Evolutionary conservation across 495 filamentous ascomycete genomes (phyloP).

Genomic region (Hypoxylon perforatum): DNA sequence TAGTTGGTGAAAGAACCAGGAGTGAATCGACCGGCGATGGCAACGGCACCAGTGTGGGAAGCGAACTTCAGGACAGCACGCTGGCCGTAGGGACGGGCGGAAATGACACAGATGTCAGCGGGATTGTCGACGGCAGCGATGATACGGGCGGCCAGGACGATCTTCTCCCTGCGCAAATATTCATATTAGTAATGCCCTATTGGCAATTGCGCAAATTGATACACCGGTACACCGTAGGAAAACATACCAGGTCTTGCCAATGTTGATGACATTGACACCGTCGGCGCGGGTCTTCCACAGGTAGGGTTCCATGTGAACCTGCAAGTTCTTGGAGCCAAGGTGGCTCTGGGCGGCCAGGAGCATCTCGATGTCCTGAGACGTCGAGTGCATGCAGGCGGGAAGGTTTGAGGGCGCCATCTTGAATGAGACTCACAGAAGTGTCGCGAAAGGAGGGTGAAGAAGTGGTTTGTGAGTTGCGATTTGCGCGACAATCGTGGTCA

Average conservation of each 20-base stretch:
- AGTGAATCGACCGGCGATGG: slow-evolving; percentile 99
- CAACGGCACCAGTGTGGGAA: slow-evolving; percentile 93
- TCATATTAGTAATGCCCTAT: neutral
- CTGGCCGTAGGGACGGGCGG: slow-evolving; percentile 98
- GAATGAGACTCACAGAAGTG: slow-evolving; percentile 56
- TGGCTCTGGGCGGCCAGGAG: slow-evolving; percentile 96
- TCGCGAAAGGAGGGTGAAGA: slow-evolving; percentile 65
- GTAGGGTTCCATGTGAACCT: slow-evolving; percentile 99
- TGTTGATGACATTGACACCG: slow-evolving; percentile 98
- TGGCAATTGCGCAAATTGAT: slow-evolving; percentile 39
- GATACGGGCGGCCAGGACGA: slow-evolving; percentile 96
- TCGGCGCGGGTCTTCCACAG: slow-evolving; percentile 99
- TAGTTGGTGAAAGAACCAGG: slow-evolving; percentile 99
- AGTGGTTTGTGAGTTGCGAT: slow-evolving; percentile 43
- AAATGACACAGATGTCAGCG: slow-evolving; percentile 98
- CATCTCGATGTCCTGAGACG: slow-evolving; percentile 93
- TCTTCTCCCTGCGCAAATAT: slow-evolving; percentile 85
- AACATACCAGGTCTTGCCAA: slow-evolving; percentile 98
- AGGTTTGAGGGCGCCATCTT: slow-evolving; percentile 95
- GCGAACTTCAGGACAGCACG: slow-evolving; percentile 99
- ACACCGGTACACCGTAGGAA: slow-evolving; percentile 5
- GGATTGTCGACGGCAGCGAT: slow-evolving; percentile 99
- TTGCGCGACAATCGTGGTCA: slow-evolving; percentile 47
- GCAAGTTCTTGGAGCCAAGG: slow-evolving; percentile 98
- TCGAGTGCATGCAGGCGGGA: slow-evolving; percentile 81